Conservation (phyloP, 805 yeast species). For the Myxozyma mucilagina region DNA sequence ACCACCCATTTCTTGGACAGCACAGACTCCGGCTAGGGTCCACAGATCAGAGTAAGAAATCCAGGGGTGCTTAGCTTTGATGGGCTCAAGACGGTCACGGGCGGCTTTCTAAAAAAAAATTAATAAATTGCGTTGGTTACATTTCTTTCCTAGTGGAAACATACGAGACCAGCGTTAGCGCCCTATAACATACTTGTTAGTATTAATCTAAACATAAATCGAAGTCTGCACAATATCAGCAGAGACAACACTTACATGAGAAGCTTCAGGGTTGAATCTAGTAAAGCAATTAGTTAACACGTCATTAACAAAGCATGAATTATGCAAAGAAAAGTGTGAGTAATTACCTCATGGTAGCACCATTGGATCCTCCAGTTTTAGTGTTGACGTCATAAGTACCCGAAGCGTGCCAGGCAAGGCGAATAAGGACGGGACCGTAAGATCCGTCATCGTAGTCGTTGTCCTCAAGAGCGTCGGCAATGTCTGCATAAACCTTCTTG, state of each 20-base stretch:
- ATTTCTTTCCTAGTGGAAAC: constrained; percentile 13
- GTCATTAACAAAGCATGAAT: not conserved
- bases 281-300: not conserved
- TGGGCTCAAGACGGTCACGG: constrained; percentile 55
- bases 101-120: constrained; percentile 44
- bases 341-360: constrained; percentile 54
- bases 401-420: constrained; percentile 84
- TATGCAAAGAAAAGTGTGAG: constrained; percentile 39
- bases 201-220: not conserved
- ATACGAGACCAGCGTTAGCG: constrained; percentile 50
- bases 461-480: constrained; percentile 43
- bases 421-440: constrained; percentile 72
- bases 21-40: constrained; percentile 69
- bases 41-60: constrained; percentile 67
- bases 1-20: constrained; percentile 64
- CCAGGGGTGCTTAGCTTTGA: constrained; percentile 58
- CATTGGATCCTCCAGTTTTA: constrained; percentile 55
- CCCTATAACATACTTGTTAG: constrained; percentile 35
- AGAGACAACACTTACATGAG: constrained; percentile 7
- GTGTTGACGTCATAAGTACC: constrained; percentile 70
- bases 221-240: not conserved
- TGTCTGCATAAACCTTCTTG: constrained; percentile 56
- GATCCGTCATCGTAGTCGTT: constrained; percentile 64
- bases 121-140: constrained; percentile 30
- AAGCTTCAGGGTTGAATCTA: constrained; percentile 20